Conservation (phyloP, 352 stramenopile species). For the Phytopythium chamaehyphon region DNA sequence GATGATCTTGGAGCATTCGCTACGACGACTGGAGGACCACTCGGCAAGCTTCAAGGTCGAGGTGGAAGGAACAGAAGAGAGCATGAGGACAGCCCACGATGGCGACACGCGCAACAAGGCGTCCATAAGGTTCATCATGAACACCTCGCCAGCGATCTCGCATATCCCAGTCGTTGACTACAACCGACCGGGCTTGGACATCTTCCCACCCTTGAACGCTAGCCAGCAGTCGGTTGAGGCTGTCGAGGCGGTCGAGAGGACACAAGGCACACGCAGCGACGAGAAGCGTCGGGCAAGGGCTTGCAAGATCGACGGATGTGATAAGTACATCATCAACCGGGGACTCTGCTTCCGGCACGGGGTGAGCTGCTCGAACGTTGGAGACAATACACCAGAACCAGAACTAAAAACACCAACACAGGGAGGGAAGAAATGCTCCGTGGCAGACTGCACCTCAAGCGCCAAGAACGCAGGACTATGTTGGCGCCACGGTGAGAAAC, state of each 20-base stretch:
- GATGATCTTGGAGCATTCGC: too few relatives aligned
- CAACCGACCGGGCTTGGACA: too few relatives aligned
- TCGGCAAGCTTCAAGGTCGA: too few relatives aligned
- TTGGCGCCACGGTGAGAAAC: constrained; percentile 29
- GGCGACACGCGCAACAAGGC: background rate
- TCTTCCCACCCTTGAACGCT: too few relatives aligned
- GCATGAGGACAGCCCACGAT: too few relatives aligned
- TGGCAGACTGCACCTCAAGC: constrained; percentile 24
- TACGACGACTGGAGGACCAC: too few relatives aligned
- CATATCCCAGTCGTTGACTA: too few relatives aligned
- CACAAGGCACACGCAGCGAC: constrained; percentile 1
- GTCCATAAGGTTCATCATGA: constrained; percentile 1
- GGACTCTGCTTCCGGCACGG: constrained; percentile 43
- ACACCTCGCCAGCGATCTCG: background rate
- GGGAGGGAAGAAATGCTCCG: constrained; percentile 34
- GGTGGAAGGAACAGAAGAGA: too few relatives aligned
- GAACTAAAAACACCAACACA: constrained; percentile 4
- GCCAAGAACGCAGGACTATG: constrained; percentile 34
- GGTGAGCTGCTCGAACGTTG: constrained; percentile 9
- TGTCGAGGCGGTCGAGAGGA: too few relatives aligned
- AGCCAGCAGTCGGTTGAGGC: background rate
- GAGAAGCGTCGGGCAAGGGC: constrained; percentile 27
- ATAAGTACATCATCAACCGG: constrained; percentile 47
- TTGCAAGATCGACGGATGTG: constrained; percentile 32
- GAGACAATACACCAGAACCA: background rate